Evolutionary conservation across 148 eudicot species (phyloP), one percentile per base, ranked within the genome.

Genomic region (Silene uniflora): DNA sequence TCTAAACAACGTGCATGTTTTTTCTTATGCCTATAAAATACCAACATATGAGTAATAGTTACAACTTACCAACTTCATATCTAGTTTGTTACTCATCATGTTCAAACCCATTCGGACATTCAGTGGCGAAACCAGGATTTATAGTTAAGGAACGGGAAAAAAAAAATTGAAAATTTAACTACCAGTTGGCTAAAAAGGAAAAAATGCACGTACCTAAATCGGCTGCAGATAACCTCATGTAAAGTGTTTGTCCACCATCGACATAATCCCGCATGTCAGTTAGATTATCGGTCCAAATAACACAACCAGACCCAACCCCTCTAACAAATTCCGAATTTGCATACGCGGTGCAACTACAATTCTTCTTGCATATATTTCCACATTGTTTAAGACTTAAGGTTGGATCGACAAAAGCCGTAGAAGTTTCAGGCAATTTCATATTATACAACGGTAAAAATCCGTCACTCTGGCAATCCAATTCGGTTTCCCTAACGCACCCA

Each of bases 321-420:
- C 29, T 67, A 16, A 71, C 74, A 60, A 80, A 78, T 16, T 71
- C 56, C 5, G 70, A 71, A 69, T 80, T 75, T 10, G 88, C 85
- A 56, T 69, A 94, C 0, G 88, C 96, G 3, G 73, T 83, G 46
- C 98, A 94, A 11, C 79, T 83, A 54, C 96, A 94, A 16, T 87
- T 87, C 42, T 19, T 78, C 77, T 46, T 65, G 35, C 98, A 94
- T 84, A 29, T 17, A 14, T 74, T 75, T 8, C 71, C 55, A 24
- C 97, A 91, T 11, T 86, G 87, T 0, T 69, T 79, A n/a, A 87
- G 67, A 44, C 69, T 77, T 87, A 86, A 73, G 2, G 61, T 49
- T 19, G 24, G 9, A 42, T 87, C 74, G 11, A 85, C 86, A 22
- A 84, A 76, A 7, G 90, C 86, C 4, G 21, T 75, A 25, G 76